Evolutionary conservation across 1,284 basidiomycete genomes (phyloP), one percentile per base, ranked within the genome.

Genomic region (Sporisorium graminicola): DNA sequence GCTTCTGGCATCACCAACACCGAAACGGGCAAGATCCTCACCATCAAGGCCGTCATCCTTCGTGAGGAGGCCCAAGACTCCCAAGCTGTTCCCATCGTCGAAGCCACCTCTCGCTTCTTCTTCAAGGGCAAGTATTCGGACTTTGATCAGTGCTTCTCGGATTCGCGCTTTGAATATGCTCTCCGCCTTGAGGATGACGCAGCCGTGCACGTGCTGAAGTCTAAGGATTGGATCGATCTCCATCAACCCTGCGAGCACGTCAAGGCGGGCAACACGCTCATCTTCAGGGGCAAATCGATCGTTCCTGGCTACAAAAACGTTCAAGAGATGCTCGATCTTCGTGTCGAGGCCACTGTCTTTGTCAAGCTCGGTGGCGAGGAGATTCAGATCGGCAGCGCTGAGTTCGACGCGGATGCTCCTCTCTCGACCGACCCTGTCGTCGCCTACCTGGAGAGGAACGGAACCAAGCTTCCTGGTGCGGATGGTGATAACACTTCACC

Each of bases 71-170:
- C 53, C 35, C 79, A 12, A 78, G 86, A 65, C 6, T 14, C 26
- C 27, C 91, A 35, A 93, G 97, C 85, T 93, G 92, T 86, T 94
- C 97, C 86, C 93, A 92, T 96, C 84, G 93, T 98, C 72, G 93
- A 98, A 86, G 95, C 98, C 72, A 89, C 91, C 35, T 98, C 95
- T 0, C 90, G 94, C 35, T 99, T 99, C 92, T 90, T 99, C 67
- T 99, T 97, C 88, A 94, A 96, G 72, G 96, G 96, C 63, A 49
- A 27, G 24, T 49, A 27, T n/a, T 13, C 46, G 26, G 46, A 49
- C 29, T 27, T 91, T 86, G 90, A 92, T 85, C 94, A 95, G 88
- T 98, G 95, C 0, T 99, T 98, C 86, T 94, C 98, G 86, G 33
- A 44, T 3, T 91, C 91, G 22, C 89, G 91, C 51, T 91, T 95